Conservation (phyloP, 2,329 filamentous ascomycete species). For the Aureobasidium musti region DNA sequence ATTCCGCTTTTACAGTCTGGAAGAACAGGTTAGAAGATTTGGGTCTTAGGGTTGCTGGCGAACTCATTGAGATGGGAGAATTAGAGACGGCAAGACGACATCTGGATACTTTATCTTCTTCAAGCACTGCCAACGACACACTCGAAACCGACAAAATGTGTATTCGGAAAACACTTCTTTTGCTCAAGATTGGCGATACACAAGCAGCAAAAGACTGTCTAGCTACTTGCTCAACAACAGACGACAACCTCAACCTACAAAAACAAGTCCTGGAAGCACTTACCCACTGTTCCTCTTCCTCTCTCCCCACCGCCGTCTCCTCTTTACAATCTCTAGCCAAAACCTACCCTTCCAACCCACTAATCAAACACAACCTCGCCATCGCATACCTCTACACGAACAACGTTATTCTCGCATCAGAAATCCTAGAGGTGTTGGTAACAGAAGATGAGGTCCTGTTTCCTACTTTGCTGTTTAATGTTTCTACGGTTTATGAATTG, state of each 20-base stretch:
- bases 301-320: slow-evolving; percentile 64
- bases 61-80: slow-evolving; percentile 84
- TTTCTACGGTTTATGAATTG: slow-evolving; percentile 88
- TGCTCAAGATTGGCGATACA: slow-evolving; percentile 76
- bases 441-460: slow-evolving; percentile 49
- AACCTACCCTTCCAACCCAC: slow-evolving; percentile 58
- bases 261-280: slow-evolving; percentile 61
- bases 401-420: slow-evolving; percentile 68
- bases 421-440: slow-evolving; percentile 66
- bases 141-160: slow-evolving; percentile 35
- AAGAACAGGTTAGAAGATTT: slow-evolving; percentile 70
- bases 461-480: slow-evolving; percentile 81
- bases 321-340: slow-evolving; percentile 61
- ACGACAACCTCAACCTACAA: background rate
- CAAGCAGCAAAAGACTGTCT: slow-evolving; percentile 39
- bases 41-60: slow-evolving; percentile 64
- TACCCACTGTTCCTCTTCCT: slow-evolving; percentile 74
- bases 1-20: slow-evolving; percentile 67
- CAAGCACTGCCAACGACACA: background rate
- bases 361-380: slow-evolving; percentile 78
- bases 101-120: slow-evolving; percentile 46
- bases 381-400: slow-evolving; percentile 84
- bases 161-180: slow-evolving; percentile 62
- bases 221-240: slow-evolving; percentile 39
- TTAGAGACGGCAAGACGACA: slow-evolving; percentile 75